These are phyloP conservation scores for Trichocladium uniseriatum DNA, from an alignment of 495 filamentous ascomycete genomes.

Conservation along the genomic window DNA sequence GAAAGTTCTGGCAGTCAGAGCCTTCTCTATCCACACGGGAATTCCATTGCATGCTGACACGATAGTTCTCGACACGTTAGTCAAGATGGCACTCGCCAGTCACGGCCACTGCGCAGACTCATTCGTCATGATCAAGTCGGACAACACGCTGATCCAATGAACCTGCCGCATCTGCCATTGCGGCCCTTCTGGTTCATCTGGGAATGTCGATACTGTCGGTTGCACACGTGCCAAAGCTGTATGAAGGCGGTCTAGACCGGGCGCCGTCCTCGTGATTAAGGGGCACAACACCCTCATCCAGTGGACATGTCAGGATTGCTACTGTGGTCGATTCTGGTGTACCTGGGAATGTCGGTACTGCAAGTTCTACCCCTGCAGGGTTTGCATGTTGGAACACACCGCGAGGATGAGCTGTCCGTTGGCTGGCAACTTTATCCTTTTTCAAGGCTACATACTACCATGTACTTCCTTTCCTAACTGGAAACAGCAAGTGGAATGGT, in stretches of 20 bases:
- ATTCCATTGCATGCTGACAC: background rate
- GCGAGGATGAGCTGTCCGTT: no score
- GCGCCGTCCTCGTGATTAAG: conserved; percentile 5
- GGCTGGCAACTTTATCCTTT: no score
- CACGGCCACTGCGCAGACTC: conserved; percentile 54
- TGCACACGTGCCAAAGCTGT: conserved; percentile 63
- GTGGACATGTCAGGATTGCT: background rate
- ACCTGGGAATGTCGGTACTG: no score
- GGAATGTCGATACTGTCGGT: conserved; percentile 67
- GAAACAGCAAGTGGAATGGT: no score
- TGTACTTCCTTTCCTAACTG: no score
- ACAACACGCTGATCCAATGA: conserved; percentile 66
- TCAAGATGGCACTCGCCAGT: conserved; percentile 50
- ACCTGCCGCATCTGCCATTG: conserved; percentile 64
- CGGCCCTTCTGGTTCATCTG: conserved; percentile 77
- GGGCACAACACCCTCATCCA: background rate
- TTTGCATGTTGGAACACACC: no score
- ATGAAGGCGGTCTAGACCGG: conserved; percentile 39
- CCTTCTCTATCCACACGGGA: no score
- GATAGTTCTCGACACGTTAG: background rate
- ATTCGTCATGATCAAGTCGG: conserved; percentile 68
- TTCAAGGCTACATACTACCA: no score
- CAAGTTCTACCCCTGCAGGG: no score
- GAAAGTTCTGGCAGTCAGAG: no score
- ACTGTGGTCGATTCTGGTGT: no score